Percentiles rank a stretch among this genome's conserved stretches.
Evolutionary conservation across 192 early-diverging fungal species (phyloP).

Genomic region (Rhizoclosmatium sp.): DNA sequence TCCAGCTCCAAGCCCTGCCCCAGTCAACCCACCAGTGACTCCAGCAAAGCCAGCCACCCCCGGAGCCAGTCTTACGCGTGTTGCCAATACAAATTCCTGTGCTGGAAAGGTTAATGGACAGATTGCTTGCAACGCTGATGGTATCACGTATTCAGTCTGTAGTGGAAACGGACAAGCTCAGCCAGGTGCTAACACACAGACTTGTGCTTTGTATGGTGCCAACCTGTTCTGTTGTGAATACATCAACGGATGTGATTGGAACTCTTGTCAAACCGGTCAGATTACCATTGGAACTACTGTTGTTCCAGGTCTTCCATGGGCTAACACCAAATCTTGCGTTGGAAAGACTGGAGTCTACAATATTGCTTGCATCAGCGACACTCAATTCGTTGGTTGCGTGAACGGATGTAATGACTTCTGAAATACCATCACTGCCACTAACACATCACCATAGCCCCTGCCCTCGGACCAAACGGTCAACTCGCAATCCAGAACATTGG

Average conservation of each 20-base stretch:
- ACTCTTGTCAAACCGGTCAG: background rate
- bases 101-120: constrained; percentile 7
- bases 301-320: background rate
- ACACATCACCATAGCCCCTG: too few relatives aligned
- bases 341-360: constrained; percentile 26
- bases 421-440: too few relatives aligned
- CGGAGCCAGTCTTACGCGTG: background rate
- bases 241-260: constrained; percentile 6
- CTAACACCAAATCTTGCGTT: constrained; percentile 3
- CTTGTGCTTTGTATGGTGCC: too few relatives aligned
- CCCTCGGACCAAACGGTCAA: too few relatives aligned
- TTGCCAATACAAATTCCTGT: background rate
- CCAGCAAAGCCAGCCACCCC: background rate
- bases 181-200: too few relatives aligned
- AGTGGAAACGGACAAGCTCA: background rate
- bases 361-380: constrained; percentile 15
- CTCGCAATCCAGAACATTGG: background rate
- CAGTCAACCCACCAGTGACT: background rate
- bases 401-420: too few relatives aligned
- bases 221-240: constrained; percentile 11
- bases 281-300: background rate
- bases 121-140: constrained; percentile 1
- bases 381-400: background rate
- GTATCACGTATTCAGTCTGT: background rate
- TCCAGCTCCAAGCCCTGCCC: background rate